A percentile compares a stretch with the other conserved stretches of the same genome.
phyloP scores from a whole-genome alignment of 2,329 filamentous ascomycete genomes.

The Apiospora aurea region DNA sequence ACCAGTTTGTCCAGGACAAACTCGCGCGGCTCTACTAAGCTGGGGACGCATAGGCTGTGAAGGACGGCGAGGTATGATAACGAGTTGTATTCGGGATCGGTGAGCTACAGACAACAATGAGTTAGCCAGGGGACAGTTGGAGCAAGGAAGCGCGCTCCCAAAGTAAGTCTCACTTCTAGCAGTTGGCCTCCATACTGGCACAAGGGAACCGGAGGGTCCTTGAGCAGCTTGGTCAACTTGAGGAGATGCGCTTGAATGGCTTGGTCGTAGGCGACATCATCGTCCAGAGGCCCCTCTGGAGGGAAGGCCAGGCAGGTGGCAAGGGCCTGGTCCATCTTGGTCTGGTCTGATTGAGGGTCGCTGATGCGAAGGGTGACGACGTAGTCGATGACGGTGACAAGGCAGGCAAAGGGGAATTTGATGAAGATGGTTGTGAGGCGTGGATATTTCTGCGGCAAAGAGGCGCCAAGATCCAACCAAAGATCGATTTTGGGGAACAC shows the following conservation, averaged over 20 bases:
- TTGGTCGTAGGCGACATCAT: constrained; percentile 49
- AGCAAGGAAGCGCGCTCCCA: neutral
- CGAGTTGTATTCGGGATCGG: constrained; percentile 58
- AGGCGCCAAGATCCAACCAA: neutral
- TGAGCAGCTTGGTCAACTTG: constrained; percentile 47
- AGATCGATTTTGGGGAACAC: neutral
- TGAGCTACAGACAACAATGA: constrained; percentile 44
- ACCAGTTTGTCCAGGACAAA: constrained; percentile 51
- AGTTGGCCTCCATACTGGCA: constrained; percentile 45
- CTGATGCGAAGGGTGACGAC: neutral
- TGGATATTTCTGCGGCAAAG: neutral
- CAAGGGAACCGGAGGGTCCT: constrained; percentile 43
- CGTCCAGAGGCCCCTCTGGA: constrained; percentile 36
- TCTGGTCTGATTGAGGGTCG: neutral
- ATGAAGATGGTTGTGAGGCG: neutral
- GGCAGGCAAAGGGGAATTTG: neutral
- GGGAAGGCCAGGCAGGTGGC: constrained; percentile 52
- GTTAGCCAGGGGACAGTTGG: constrained; percentile 21
- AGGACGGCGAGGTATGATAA: constrained; percentile 60
- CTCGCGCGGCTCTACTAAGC: constrained; percentile 36
- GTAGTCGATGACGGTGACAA: neutral
- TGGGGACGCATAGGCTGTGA: constrained; percentile 45
- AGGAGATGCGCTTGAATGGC: constrained; percentile 47
- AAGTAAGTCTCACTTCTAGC: constrained; percentile 46
- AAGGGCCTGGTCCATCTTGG: constrained; percentile 47